A percentile compares a stretch with the other conserved stretches of the same genome.
Evolutionary conservation across 345 rosid species (phyloP).

Genomic region (Isatis tinctoria): DNA sequence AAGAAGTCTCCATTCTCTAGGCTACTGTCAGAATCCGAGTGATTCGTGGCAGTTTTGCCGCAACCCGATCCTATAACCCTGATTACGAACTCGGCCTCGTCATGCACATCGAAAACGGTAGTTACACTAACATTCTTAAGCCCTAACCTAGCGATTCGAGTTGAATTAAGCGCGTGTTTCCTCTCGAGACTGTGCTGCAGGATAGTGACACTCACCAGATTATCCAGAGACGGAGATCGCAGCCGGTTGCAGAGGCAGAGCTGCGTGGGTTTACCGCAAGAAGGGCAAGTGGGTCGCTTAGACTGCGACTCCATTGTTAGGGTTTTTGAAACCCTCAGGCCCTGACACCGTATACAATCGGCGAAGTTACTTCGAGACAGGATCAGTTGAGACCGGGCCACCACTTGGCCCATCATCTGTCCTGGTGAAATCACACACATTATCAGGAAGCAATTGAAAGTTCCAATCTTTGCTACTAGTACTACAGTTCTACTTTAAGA

Average conservation of each 20-base stretch:
- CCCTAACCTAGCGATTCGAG: slow-evolving; percentile 70
- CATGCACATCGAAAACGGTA: slow-evolving; percentile 59
- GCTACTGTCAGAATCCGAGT: slow-evolving; percentile 18
- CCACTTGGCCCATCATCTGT: slow-evolving; percentile 32
- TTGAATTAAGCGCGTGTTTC: slow-evolving; percentile 76
- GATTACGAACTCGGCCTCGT: slow-evolving; percentile 49
- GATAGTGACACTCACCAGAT: slow-evolving; percentile 62
- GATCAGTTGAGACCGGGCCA: slow-evolving; percentile 30
- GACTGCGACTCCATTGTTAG: slow-evolving; percentile 48
- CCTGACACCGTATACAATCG: slow-evolving; percentile 21
- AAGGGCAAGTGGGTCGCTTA: slow-evolving; percentile 61
- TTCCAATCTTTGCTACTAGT: neutral
- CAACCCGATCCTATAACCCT: slow-evolving; percentile 31
- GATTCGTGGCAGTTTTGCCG: slow-evolving; percentile 13
- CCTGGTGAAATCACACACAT: slow-evolving; percentile 3
- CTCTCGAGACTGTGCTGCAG: slow-evolving; percentile 78
- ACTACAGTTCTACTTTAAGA: neutral
- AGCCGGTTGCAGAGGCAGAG: slow-evolving; percentile 67
- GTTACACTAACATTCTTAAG: slow-evolving; percentile 51
- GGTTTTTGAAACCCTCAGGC: slow-evolving; percentile 27
- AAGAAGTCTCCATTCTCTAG: neutral
- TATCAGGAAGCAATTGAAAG: neutral
- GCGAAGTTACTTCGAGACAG: slow-evolving; percentile 1
- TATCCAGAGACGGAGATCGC: slow-evolving; percentile 46
- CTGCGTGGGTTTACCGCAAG: slow-evolving; percentile 59